Base-by-base conservation (phyloP, 2,329 filamentous ascomycete genomes). In the Elsinoe fawcettii region DNA sequence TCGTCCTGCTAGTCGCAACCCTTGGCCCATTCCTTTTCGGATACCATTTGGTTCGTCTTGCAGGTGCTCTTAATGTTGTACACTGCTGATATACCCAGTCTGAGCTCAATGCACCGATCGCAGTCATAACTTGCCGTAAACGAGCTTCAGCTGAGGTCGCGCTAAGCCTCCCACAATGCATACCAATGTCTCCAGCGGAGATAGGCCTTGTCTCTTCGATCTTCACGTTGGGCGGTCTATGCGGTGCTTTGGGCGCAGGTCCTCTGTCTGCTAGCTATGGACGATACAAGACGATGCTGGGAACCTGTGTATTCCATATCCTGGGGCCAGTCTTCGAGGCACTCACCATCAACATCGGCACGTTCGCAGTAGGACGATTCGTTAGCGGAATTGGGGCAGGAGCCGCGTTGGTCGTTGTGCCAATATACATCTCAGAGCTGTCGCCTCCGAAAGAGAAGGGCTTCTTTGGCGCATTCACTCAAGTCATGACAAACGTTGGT, bases 61-160 rank as follows among this genome's bases (percentile, higher is more conserved):
- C 36, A 57, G n/a, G 9, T 16, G 8, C 27, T 6, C 5, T 27
- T 18, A 6, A 16, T 27, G 59, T 55, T 56, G 18, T 64, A 59
- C 60, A 27, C 5, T 55, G 59, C 32, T 39, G 18, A 34, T 12
- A 6, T 20, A 34, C 11, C 61, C 30, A 92, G 91, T 88, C 90
- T 64, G 93, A 97, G 71, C 82, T 99, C 61, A 99, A 99, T 71
- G 90, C 92, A 7, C 93, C 93, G 7, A 86, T 96, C 79, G 86
- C 91, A 77, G 89, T 95, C 66, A 87, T 99, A 66, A 95, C 88
- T 58, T 97, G 93, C 75, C 83, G 83, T 64, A 84, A 83, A 63
- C 79, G 81, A 63, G 75, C 75, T 39, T 57, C 56, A 7, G 54
- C 58, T 1, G 20, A 30, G 6, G 8, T 41, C n/a, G 25, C 32